Evolutionary conservation across 495 filamentous ascomycete species (phyloP).

Genomic region (Talaromyces proteolyticus): DNA sequence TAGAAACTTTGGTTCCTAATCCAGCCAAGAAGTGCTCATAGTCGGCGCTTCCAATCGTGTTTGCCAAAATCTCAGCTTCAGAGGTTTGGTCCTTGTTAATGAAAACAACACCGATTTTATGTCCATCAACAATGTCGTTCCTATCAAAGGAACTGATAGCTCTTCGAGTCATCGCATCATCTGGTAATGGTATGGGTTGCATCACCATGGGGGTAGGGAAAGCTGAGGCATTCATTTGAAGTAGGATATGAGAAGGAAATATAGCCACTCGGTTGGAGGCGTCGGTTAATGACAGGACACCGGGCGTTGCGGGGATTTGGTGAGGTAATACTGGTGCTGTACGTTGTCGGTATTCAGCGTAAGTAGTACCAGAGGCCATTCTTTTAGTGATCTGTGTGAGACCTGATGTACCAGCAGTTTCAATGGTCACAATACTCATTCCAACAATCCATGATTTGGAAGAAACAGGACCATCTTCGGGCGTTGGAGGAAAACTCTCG

Average conservation of each 20-base stretch:
- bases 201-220: slow-evolving; percentile 62
- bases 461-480: slow-evolving; percentile 58
- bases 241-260: slow-evolving; percentile 77
- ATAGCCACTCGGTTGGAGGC: slow-evolving; percentile 33
- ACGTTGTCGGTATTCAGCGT: slow-evolving; percentile 66
- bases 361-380: slow-evolving; percentile 79
- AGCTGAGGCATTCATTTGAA: slow-evolving; percentile 60
- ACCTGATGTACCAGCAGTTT: slow-evolving; percentile 68
- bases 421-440: slow-evolving; percentile 79
- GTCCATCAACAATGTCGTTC: slow-evolving; percentile 85
- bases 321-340: slow-evolving; percentile 63
- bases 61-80: slow-evolving; percentile 79
- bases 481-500: slow-evolving; percentile 52
- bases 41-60: slow-evolving; percentile 74
- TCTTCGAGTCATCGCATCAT: slow-evolving; percentile 72
- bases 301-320: slow-evolving; percentile 49
- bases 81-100: slow-evolving; percentile 74
- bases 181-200: slow-evolving; percentile 73
- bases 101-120: slow-evolving; percentile 94
- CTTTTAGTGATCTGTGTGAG: slow-evolving; percentile 76
- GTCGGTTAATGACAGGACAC: slow-evolving; percentile 34
- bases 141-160: slow-evolving; percentile 78
- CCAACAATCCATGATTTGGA: slow-evolving; percentile 84
- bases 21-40: slow-evolving; percentile 78
- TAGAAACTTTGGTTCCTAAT: slow-evolving; percentile 71